Percentiles rank a stretch among this genome's conserved stretches.
phyloP scores from a whole-genome alignment of 768 basidiomycete genomes.

The Leucosporidium yakuticum region DNA sequence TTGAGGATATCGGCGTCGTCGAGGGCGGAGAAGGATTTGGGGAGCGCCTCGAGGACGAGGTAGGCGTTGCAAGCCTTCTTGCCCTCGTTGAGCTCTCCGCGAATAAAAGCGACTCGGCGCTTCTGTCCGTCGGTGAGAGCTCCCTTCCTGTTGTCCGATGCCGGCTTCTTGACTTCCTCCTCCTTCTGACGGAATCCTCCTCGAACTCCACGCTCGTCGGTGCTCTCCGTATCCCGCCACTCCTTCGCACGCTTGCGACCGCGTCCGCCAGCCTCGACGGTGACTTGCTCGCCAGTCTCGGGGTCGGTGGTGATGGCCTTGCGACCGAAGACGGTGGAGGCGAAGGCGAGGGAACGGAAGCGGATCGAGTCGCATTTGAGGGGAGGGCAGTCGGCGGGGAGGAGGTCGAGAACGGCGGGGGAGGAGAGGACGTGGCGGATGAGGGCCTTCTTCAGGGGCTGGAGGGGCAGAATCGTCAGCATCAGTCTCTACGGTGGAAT shows the following conservation, averaged over 20 bases:
- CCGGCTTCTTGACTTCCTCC: conserved; percentile 14
- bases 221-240: conserved; percentile 46
- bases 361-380: conserved; percentile 87
- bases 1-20: conserved; percentile 40
- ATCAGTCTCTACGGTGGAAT: not conserved
- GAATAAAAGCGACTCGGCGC: conserved; percentile 89
- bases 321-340: conserved; percentile 56
- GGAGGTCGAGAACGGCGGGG: conserved; percentile 54
- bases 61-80: conserved; percentile 79
- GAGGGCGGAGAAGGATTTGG: conserved; percentile 5
- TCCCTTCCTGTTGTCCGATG: conserved; percentile 44
- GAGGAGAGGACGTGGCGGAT: conserved; percentile 61
- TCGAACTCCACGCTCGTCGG: conserved; percentile 27
- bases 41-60: conserved; percentile 57
- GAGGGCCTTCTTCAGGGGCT: conserved; percentile 72
- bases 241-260: conserved; percentile 44
- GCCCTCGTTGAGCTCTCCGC: conserved; percentile 76
- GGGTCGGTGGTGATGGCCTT: conserved; percentile 44
- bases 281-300: conserved; percentile 43
- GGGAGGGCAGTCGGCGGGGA: conserved; percentile 28
- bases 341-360: conserved; percentile 89
- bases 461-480: not conserved
- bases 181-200: conserved; percentile 25
- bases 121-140: conserved; percentile 78
- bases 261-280: conserved; percentile 49